Evolutionary conservation across 306 rosid genomes (phyloP).

Genomic region (Pterocarpus macrocarpus): DNA sequence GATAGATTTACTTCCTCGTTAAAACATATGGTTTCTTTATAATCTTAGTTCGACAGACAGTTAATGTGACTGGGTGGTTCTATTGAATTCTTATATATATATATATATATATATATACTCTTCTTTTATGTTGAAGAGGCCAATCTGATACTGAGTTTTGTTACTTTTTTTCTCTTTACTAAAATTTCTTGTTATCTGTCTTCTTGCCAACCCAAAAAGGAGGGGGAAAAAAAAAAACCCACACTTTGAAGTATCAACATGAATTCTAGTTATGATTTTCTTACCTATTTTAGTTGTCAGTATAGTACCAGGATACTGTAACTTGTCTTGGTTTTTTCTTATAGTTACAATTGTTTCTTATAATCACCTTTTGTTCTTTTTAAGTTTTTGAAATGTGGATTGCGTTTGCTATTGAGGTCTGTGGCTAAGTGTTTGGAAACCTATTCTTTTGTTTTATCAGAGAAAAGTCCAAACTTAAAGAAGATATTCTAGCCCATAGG

Average conservation of each 20-base stretch:
- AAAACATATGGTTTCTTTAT: conserved; percentile 4
- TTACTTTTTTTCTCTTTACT: background rate
- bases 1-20: conserved; percentile 12
- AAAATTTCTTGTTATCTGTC: background rate
- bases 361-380: background rate
- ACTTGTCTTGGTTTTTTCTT: background rate
- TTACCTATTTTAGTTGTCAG: background rate
- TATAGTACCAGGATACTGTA: conserved; percentile 19
- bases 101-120: background rate
- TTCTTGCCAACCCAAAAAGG: background rate
- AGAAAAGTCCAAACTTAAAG: conserved; percentile 76
- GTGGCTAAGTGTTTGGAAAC: conserved; percentile 38
- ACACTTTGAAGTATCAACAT: background rate
- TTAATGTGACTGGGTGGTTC: conserved; percentile 9
- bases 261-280: background rate
- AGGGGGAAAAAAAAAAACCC: too few species aligned
- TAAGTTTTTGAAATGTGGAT: conserved; percentile 3
- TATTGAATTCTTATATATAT: background rate
- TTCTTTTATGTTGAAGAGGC: background rate
- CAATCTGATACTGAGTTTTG: background rate
- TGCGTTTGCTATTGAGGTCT: conserved; percentile 34
- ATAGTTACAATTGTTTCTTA: too few species aligned
- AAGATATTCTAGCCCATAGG: conserved; percentile 76
- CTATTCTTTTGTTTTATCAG: conserved; percentile 55
- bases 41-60: conserved; percentile 15